Conservation (phyloP, 176 grass and related monocot species). For the Saccharum officinarum region DNA sequence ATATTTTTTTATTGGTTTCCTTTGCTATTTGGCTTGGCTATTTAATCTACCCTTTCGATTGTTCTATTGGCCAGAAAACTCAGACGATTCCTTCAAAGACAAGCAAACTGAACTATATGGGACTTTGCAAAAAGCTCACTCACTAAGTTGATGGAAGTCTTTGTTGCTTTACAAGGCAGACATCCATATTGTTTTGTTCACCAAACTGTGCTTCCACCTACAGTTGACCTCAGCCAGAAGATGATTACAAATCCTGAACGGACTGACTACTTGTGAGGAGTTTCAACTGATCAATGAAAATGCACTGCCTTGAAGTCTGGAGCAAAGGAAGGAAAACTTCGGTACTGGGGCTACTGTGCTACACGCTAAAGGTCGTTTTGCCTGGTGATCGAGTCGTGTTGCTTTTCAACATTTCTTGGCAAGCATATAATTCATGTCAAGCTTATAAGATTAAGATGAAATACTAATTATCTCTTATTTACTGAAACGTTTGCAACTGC, state of each 20-base stretch:
- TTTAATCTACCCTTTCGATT: constrained; percentile 19
- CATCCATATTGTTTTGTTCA: constrained; percentile 90
- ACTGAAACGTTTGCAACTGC: not conserved
- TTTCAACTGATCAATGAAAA: constrained; percentile 69
- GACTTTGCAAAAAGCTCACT: constrained; percentile 41
- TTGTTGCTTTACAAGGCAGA: constrained; percentile 43
- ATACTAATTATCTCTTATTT: not conserved
- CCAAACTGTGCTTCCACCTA: constrained; percentile 67
- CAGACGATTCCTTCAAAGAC: constrained; percentile 67
- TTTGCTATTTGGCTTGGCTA: not conserved
- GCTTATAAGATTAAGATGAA: not conserved
- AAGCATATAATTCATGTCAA: constrained; percentile 4
- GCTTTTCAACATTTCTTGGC: constrained; percentile 72
- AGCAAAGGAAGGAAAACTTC: constrained; percentile 80
- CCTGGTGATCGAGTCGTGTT: constrained; percentile 74
- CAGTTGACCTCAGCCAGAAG: constrained; percentile 80
- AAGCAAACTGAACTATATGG: constrained; percentile 60
- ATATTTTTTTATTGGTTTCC: not conserved
- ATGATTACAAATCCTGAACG: constrained; percentile 85
- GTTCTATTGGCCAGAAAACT: constrained; percentile 7
- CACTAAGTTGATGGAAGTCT: constrained; percentile 44
- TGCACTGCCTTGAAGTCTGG: constrained; percentile 54
- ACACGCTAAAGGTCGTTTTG: constrained; percentile 75
- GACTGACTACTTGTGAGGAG: constrained; percentile 65
- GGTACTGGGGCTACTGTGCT: constrained; percentile 67